Percentiles rank a stretch among this genome's conserved stretches.
These are phyloP conservation scores for Tricholoma sp. DNA, from an alignment of 768 basidiomycete genomes.

Conservation along the genomic window DNA sequence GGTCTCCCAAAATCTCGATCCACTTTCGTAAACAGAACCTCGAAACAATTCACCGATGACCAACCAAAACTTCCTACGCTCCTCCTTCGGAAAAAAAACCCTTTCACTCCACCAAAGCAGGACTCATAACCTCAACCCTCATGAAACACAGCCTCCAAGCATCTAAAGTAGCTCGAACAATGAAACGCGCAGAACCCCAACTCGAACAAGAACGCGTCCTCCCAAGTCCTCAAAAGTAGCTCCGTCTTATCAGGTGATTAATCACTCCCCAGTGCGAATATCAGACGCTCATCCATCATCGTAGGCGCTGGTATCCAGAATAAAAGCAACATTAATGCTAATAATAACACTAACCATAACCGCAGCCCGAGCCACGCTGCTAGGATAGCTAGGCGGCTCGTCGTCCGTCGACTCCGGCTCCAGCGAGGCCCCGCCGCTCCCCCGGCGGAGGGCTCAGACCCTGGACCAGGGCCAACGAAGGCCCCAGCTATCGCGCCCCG, in stretches of 20 bases:
- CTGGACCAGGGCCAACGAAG: too few species aligned
- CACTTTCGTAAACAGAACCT: slow-evolving; percentile 31
- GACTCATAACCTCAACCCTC: slow-evolving; percentile 56
- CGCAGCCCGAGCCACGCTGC: background rate
- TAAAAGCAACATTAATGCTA: slow-evolving; percentile 16
- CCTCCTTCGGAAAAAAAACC: slow-evolving; percentile 44
- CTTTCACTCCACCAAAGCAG: slow-evolving; percentile 27
- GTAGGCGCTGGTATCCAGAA: slow-evolving; percentile 28
- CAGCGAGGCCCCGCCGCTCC: slow-evolving; percentile 17
- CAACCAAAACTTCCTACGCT: slow-evolving; percentile 38
- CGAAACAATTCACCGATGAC: slow-evolving; percentile 7
- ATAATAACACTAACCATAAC: background rate
- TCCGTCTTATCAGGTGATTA: slow-evolving; percentile 29
- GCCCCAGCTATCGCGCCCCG: too few species aligned
- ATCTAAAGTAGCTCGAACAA: slow-evolving; percentile 60
- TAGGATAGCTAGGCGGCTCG: background rate
- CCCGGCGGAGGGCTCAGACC: too few species aligned
- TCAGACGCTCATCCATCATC: slow-evolving; percentile 29
- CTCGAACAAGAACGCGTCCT: slow-evolving; percentile 66
- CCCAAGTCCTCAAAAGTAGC: slow-evolving; percentile 64
- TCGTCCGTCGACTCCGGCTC: background rate
- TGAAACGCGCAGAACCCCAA: slow-evolving; percentile 64
- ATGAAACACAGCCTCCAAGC: slow-evolving; percentile 74
- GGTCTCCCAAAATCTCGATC: slow-evolving; percentile 4
- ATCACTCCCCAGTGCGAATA: slow-evolving; percentile 26